A percentile compares a stretch with the other conserved stretches of the same genome.
Evolutionary conservation across 2,329 filamentous ascomycete genomes (phyloP).

Genomic region (Penicillium sp.): DNA sequence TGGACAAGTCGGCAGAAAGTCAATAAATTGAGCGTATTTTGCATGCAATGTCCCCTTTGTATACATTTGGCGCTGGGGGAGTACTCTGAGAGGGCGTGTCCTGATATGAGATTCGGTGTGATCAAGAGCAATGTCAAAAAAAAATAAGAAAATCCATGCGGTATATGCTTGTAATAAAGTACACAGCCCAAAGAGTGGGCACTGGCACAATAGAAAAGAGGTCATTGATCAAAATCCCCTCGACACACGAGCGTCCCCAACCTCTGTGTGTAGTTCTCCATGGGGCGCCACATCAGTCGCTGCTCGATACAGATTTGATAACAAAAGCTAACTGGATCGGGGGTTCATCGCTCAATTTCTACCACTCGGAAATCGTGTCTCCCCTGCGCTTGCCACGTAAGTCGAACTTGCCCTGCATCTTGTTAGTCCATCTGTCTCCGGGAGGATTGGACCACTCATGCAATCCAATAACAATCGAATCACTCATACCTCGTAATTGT

Average conservation of each 20-base stretch:
- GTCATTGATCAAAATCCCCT: background rate
- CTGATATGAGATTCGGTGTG: no score
- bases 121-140: background rate
- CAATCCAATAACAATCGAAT: background rate
- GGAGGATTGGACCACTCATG: background rate
- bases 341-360: slow-evolving; percentile 30
- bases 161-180: slow-evolving; percentile 36
- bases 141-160: slow-evolving; percentile 29
- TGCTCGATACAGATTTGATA: background rate
- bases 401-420: slow-evolving; percentile 74
- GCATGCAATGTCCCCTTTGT: background rate
- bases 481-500: slow-evolving; percentile 79
- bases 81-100: background rate
- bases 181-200: slow-evolving; percentile 24
- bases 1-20: background rate
- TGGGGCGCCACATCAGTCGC: background rate
- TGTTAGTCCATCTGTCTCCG: slow-evolving; percentile 16
- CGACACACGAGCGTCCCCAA: background rate
- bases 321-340: slow-evolving; percentile 8
- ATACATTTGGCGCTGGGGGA: background rate
- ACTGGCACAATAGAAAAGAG: slow-evolving; percentile 8
- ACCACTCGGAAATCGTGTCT: slow-evolving; percentile 80
- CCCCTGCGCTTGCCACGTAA: slow-evolving; percentile 84
- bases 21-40: background rate
- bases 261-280: slow-evolving; percentile 1